Evolutionary conservation across 2,329 filamentous ascomycete genomes (phyloP).

Genomic region (Fusarium redolens): DNA sequence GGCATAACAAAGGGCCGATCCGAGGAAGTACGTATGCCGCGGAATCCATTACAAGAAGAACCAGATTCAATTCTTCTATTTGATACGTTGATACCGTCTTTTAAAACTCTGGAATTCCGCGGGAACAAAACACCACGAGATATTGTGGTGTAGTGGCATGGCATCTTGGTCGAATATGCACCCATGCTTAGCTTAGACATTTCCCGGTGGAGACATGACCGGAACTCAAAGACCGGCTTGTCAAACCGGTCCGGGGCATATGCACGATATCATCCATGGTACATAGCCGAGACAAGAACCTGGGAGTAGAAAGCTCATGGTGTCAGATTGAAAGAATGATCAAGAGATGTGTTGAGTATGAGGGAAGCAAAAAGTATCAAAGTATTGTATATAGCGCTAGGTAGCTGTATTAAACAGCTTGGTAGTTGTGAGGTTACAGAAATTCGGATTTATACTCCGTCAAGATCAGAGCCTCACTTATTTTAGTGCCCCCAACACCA

Average conservation of each 20-base stretch:
- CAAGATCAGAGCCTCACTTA: constrained; percentile 23
- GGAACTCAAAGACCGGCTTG: constrained; percentile 31
- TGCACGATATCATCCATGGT: constrained; percentile 28
- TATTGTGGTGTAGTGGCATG: neutral
- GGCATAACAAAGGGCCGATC: constrained; percentile 17
- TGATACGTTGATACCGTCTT: neutral
- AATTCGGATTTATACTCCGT: neutral
- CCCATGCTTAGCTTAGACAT: neutral
- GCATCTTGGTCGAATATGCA: neutral
- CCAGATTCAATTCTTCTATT: neutral
- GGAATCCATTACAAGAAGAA: neutral
- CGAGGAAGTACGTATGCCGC: constrained; percentile 12
- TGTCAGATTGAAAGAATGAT: neutral
- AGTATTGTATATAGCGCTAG: neutral
- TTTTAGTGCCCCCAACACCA: constrained; percentile 10
- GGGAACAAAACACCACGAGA: constrained; percentile 1
- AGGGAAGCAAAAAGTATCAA: neutral
- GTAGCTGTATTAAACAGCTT: neutral
- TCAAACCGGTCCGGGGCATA: constrained; percentile 27
- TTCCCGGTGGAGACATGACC: constrained; percentile 13
- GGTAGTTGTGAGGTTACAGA: neutral
- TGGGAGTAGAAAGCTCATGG: neutral
- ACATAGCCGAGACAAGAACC: constrained; percentile 15
- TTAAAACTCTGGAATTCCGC: constrained; percentile 1
- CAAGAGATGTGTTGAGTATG: neutral